Evolutionary conservation across 2,329 filamentous ascomycete genomes (phyloP), one percentile per base, ranked within the genome.

Genomic region (Lecanicillium sp.): DNA sequence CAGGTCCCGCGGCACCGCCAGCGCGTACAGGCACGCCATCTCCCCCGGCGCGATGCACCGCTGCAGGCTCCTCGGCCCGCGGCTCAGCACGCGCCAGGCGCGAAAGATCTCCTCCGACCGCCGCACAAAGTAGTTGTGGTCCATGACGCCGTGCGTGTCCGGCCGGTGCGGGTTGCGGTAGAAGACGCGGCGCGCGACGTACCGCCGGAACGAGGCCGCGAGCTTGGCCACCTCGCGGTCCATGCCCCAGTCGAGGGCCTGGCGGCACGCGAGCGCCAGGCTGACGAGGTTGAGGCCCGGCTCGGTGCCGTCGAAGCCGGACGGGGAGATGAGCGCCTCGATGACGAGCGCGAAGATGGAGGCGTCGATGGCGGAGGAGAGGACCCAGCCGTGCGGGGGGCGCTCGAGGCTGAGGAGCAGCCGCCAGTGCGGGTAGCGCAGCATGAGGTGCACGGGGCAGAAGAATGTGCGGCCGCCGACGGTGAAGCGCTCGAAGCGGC

Each of bases 81-180:
- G 24, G 30, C 15, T 11, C 5, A 30, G 14, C 4, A 52, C 35
- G 27, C 50, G 20, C 55, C 58, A 61, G 2, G 55, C 41, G 3
- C 51, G 57, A 14, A 58, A 58, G 5, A 62, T 45, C 32, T 62
- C 59, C 23, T 56, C 53, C 2, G 58, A 58, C 6, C 57, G 54
- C 27, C 52, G 60, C 5, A 45, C 15, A 30, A 51, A 56, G 37
- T 62, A 55, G 8, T 32, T 30, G 2, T 44, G 6, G 12, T 51
- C 45, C 17, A 55, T 49, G 8, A 24, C 19, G 24, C 17, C 48
- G 33, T 62, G 60, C 27, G 65, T 53, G 1, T 63, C 67, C 0
- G 65, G 59, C 29, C 59, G 58, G 24, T 69, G 42, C 15, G 58
- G 58, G 33, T 60, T 56, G 40, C 50, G 51, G 19, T 53, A 44